Evolutionary conservation across 2,329 filamentous ascomycete genomes (phyloP).

Genomic region (Talaromyces sp.): DNA sequence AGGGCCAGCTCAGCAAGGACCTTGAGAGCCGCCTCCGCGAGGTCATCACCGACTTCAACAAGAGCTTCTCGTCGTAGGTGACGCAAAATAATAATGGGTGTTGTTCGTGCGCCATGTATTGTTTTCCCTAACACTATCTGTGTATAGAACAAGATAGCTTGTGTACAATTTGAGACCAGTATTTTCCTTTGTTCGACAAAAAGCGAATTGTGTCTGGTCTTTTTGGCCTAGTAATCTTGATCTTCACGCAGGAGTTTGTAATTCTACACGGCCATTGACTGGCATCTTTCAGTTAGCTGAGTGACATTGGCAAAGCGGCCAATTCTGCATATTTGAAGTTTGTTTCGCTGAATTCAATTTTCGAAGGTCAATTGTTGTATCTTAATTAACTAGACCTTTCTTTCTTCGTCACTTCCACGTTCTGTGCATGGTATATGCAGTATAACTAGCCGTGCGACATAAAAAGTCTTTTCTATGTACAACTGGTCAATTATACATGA

Average conservation of each 20-base stretch:
- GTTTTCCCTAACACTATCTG: constrained; percentile 26
- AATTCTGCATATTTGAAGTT: not conserved
- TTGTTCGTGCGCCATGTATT: constrained; percentile 27
- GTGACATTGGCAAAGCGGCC: not conserved
- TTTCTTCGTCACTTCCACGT: not conserved
- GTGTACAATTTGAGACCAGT: constrained; percentile 41
- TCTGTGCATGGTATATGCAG: too few relatives aligned
- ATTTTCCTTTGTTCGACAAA: constrained; percentile 26
- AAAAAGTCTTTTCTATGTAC: not conserved
- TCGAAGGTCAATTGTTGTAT: not conserved
- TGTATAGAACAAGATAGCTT: constrained; percentile 41
- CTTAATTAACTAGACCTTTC: not conserved
- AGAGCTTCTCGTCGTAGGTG: constrained; percentile 65
- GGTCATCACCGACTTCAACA: constrained; percentile 73
- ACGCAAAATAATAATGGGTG: constrained; percentile 18
- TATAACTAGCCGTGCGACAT: not conserved
- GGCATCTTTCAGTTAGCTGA: not conserved
- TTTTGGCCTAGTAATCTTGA: not conserved
- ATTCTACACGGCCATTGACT: not conserved
- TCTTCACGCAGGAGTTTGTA: not conserved
- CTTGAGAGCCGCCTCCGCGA: constrained; percentile 62
- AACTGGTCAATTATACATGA: not conserved
- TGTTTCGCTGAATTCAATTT: not conserved
- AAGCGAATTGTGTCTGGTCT: not conserved
- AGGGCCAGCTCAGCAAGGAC: constrained; percentile 94